phyloP scores from a whole-genome alignment of 257 asterid species.

The Lithospermum erythrorhizon region DNA sequence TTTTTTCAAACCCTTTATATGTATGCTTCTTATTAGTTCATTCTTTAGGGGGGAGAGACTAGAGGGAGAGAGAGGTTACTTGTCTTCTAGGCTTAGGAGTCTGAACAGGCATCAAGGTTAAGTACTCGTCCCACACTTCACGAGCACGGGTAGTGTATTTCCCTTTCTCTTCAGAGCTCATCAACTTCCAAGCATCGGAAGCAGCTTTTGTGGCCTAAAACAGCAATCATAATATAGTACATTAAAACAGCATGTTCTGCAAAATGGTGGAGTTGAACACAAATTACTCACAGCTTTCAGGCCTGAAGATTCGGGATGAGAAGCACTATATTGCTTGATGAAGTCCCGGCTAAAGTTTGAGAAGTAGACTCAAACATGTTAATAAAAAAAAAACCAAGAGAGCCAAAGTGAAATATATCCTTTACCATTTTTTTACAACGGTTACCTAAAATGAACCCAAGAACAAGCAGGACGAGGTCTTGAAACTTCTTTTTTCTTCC shows the following conservation, averaged over 20 bases:
- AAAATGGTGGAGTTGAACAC: constrained; percentile 9
- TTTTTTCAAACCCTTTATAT: no score
- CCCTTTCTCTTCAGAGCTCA: constrained; percentile 82
- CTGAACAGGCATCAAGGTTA: constrained; percentile 71
- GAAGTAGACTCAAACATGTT: constrained; percentile 9
- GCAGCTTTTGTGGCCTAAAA: constrained; percentile 98
- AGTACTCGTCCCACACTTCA: constrained; percentile 91
- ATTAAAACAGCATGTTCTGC: neutral
- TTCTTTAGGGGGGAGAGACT: no score
- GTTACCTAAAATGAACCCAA: constrained; percentile 96
- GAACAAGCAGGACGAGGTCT: constrained; percentile 93
- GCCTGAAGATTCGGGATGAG: constrained; percentile 96
- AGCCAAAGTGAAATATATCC: neutral
- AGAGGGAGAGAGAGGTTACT: constrained; percentile 28
- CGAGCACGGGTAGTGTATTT: constrained; percentile 92
- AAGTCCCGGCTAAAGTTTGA: constrained; percentile 63
- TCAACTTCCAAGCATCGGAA: constrained; percentile 92
- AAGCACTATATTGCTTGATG: constrained; percentile 83
- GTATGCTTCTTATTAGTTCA: no score
- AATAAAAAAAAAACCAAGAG: neutral
- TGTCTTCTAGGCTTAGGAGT: constrained; percentile 84
- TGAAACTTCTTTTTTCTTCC: constrained; percentile 65
- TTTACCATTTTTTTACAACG: neutral
- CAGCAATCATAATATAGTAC: neutral
- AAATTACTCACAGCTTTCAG: constrained; percentile 58